Percentiles rank a stretch among this genome's conserved stretches.
Conservation (phyloP, 441 rosid genomes). For the Gossypium davidsonii region DNA sequence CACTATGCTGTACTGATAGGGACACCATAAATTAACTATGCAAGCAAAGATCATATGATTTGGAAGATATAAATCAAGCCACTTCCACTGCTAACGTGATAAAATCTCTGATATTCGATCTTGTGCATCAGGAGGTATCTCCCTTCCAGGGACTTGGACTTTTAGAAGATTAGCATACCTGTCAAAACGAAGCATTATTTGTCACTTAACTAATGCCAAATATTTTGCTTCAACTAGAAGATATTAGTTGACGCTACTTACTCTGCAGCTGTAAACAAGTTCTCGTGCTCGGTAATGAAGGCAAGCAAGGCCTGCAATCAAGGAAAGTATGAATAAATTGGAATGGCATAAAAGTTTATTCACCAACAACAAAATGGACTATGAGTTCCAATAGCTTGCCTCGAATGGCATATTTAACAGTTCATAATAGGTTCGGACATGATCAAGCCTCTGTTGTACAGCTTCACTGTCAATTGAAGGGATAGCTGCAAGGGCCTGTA, state of each 20-base stretch:
- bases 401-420: conserved; percentile 94
- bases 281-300: conserved; percentile 67
- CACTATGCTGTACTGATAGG: background rate
- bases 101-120: conserved; percentile 53
- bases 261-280: conserved; percentile 70
- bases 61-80: background rate
- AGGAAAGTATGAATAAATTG: conserved; percentile 7
- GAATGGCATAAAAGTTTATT: conserved; percentile 2
- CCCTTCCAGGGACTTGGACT: conserved; percentile 78
- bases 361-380: background rate
- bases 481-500: conserved; percentile 86
- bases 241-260: conserved; percentile 29
- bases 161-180: conserved; percentile 65
- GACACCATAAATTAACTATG: background rate
- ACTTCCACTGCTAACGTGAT: conserved; percentile 30
- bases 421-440: conserved; percentile 82
- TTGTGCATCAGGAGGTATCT: conserved; percentile 64
- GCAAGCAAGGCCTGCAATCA: conserved; percentile 49
- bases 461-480: conserved; percentile 76
- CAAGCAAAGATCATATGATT: background rate
- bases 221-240: background rate
- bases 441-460: conserved; percentile 74
- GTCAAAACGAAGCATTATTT: conserved; percentile 7
- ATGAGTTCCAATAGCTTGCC: conserved; percentile 40
- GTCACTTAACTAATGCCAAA: background rate